Evolutionary conservation across 768 basidiomycete genomes (phyloP).

Genomic region (Boletus tylopilopsis): DNA sequence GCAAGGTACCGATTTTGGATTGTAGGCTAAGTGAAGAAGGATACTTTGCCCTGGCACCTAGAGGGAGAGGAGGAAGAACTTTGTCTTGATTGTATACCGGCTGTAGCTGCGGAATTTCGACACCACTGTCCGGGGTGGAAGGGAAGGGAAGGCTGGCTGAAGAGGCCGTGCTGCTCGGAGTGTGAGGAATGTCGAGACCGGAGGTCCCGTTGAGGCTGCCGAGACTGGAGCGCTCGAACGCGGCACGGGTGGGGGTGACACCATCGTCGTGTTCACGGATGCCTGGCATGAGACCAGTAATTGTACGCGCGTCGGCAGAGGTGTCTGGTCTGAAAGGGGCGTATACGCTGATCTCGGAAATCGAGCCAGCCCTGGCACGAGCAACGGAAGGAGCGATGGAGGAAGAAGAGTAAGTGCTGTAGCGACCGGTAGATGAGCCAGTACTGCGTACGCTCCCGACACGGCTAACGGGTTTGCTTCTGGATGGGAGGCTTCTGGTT

Average conservation of each 20-base stretch:
- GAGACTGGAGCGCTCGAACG: slow-evolving; percentile 24
- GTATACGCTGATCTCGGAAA: slow-evolving; percentile 19
- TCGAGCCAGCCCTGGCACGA: slow-evolving; percentile 14
- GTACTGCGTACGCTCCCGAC: slow-evolving; percentile 19
- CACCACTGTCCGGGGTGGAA: slow-evolving; percentile 24
- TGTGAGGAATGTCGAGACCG: slow-evolving; percentile 19
- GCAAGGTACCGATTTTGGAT: slow-evolving; percentile 6
- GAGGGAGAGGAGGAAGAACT: slow-evolving; percentile 31
- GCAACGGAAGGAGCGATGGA: slow-evolving; percentile 2
- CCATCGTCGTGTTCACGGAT: slow-evolving; percentile 31
- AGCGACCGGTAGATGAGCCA: slow-evolving; percentile 23
- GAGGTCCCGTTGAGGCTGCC: slow-evolving; percentile 21
- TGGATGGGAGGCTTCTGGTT: slow-evolving; percentile 22
- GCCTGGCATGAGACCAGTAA: slow-evolving; percentile 22
- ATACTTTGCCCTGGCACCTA: slow-evolving; percentile 13
- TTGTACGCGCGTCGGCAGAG: background rate
- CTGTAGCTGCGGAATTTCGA: slow-evolving; percentile 11
- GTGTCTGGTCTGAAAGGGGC: slow-evolving; percentile 14
- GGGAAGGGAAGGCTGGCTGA: slow-evolving; percentile 30
- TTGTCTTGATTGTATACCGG: slow-evolving; percentile 25
- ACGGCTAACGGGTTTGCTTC: slow-evolving; percentile 19
- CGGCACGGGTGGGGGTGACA: slow-evolving; percentile 27
- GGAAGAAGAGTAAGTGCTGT: slow-evolving; percentile 21
- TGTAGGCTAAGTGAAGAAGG: slow-evolving; percentile 17
- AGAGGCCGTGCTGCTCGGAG: slow-evolving; percentile 30